A percentile compares a stretch with the other conserved stretches of the same genome.
Conservation (phyloP, 2,329 filamentous ascomycete genomes). For the Plenodomus tracheiphilus region DNA sequence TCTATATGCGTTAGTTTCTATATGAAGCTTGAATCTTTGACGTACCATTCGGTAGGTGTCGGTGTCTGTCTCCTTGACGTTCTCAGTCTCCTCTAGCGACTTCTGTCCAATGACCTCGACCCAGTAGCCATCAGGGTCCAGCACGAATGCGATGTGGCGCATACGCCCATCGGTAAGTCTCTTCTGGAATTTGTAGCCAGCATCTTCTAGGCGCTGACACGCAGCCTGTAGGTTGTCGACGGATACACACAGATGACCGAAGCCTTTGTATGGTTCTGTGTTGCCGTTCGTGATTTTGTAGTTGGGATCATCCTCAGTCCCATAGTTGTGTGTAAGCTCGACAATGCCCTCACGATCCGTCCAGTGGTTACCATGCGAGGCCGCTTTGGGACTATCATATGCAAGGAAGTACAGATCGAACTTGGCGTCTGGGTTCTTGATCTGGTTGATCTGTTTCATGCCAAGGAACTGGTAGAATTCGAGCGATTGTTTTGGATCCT, state of each 20-base stretch:
- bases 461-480: constrained; percentile 95
- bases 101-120: constrained; percentile 81
- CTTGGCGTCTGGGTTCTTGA: constrained; percentile 81
- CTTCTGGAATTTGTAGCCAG: constrained; percentile 94
- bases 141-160: constrained; percentile 79
- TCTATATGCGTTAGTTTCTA: constrained; percentile 51
- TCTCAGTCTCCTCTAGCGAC: constrained; percentile 70
- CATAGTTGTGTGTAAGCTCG: constrained; percentile 83
- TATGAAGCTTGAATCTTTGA: neutral
- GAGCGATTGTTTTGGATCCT: constrained; percentile 82
- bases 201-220: constrained; percentile 85
- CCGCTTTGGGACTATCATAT: constrained; percentile 76
- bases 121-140: constrained; percentile 77
- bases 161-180: constrained; percentile 78
- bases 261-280: constrained; percentile 80
- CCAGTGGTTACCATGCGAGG: constrained; percentile 74
- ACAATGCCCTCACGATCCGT: constrained; percentile 85
- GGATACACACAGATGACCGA: constrained; percentile 81
- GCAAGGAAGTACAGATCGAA: constrained; percentile 96
- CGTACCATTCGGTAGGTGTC: constrained; percentile 69
- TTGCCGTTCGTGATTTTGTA: constrained; percentile 90
- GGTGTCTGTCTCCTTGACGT: constrained; percentile 71
- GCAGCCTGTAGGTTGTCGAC: constrained; percentile 76
- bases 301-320: constrained; percentile 80
- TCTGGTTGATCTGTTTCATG: constrained; percentile 79